Percentiles rank a stretch among this genome's conserved stretches.
Conservation (phyloP, 331 rosid genomes). For the Erythrophleum ivorense region DNA sequence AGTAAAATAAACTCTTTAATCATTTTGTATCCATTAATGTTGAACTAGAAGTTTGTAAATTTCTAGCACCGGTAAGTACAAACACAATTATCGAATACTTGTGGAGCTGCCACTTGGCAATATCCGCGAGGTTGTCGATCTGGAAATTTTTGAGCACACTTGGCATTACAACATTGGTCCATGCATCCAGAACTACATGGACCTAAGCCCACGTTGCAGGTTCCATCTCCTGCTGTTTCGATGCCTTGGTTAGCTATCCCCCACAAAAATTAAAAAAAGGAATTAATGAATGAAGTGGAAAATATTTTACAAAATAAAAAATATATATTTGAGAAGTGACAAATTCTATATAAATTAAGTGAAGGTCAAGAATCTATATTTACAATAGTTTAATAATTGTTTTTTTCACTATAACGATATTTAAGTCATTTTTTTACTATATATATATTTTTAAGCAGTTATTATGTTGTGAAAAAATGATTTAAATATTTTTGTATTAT, state of each 20-base stretch:
- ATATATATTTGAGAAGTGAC: too few relatives aligned
- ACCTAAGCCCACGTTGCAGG: not conserved
- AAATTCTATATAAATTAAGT: too few relatives aligned
- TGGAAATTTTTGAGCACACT: not conserved
- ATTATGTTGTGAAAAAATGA: too few relatives aligned
- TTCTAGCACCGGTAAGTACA: not conserved
- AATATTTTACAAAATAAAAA: too few relatives aligned
- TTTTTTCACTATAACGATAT: too few relatives aligned
- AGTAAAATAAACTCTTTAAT: not conserved
- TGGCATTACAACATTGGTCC: not conserved
- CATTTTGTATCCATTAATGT: not conserved
- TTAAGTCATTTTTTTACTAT: too few relatives aligned
- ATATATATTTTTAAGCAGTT: too few relatives aligned
- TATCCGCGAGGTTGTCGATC: not conserved
- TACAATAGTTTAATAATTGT: too few relatives aligned
- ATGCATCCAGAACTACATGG: not conserved
- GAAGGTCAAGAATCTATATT: too few relatives aligned
- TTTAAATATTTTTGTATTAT: too few relatives aligned
- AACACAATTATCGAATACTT: not conserved
- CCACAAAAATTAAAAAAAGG: too few relatives aligned
- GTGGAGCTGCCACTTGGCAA: not conserved
- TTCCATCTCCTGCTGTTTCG: not conserved
- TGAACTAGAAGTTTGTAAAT: not conserved
- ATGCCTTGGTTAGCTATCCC: not conserved
- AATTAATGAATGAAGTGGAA: too few relatives aligned